Base-by-base conservation (phyloP, 768 basidiomycete genomes). In the Boletellus sp. region DNA sequence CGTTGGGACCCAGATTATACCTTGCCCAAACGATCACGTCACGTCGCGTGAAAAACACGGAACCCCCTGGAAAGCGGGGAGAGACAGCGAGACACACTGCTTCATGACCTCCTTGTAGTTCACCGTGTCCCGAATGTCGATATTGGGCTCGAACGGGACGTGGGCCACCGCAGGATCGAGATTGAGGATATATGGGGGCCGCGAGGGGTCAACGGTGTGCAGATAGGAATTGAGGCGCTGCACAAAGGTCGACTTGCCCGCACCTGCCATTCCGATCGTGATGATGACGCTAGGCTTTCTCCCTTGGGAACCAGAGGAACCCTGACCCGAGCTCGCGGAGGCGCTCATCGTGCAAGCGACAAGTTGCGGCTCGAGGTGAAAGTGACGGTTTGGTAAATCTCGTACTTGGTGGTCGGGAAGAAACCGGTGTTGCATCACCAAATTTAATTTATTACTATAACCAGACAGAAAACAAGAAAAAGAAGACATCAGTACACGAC, bases 81-180 rank as follows among this genome's bases (percentile, higher is more conserved):
- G 59, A 58, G 62, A 65, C 47, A 52, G 62, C 62, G 59, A 85
- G 87, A 76, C 77, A 76, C 76, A 96, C 93, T 97, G 94, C 80
- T 96, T 94, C 96, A 99, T 99, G 59, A 99, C 95, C 70, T 99
- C 89, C 56, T 87, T 82, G 70, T 98, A 99, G 66, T 98, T 89
- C 19, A 99, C 84, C 11, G 96, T 99, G 68, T 99, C 96, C 54
- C 96, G 74, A 45, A 99, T 98, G 68, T 99, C 96, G 53, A 99
- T 97, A 67, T 98, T 98, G 23, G 94, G 84, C 51, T 94, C 91
- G 64, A 93, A 99, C 3, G 94, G 92, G 35, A 93, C 77, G 51
- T 86, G 85, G 8, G 88, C 78, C 3, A 98, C 95, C 1, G 96
- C 96, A 6, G 96, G 96, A 68, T 99, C 96, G 52, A 99, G 85